phyloP scores from a whole-genome alignment of 768 basidiomycete species.

The Hygrophorus pudorinus region DNA sequence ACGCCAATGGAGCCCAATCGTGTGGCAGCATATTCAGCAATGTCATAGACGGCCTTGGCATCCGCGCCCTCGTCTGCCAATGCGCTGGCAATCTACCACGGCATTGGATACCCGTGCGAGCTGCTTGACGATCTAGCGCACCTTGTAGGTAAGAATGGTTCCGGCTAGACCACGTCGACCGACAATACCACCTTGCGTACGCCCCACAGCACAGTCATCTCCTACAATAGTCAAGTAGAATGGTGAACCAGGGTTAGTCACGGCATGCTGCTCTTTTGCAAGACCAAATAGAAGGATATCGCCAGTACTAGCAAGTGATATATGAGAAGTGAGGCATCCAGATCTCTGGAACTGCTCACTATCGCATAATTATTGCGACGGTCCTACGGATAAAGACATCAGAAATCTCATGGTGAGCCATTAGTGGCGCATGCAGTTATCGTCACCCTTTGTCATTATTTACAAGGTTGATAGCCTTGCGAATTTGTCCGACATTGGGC shows the following conservation, averaged over 20 bases:
- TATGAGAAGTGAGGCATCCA: too few species aligned
- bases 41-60: conserved; percentile 57
- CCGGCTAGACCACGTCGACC: conserved; percentile 80
- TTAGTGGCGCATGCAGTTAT: too few species aligned
- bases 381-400: too few species aligned
- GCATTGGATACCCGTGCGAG: too few species aligned
- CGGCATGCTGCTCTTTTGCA: conserved; percentile 76
- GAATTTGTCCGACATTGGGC: conserved; percentile 79
- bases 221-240: conserved; percentile 78
- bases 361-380: conserved; percentile 67
- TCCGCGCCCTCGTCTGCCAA: conserved; percentile 56
- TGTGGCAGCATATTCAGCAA: conserved; percentile 57
- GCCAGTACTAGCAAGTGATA: conserved; percentile 37
- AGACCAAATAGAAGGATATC: conserved; percentile 89
- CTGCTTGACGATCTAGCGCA: too few species aligned
- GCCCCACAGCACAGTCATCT: conserved; percentile 85
- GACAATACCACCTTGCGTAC: conserved; percentile 72
- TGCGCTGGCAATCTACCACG: conserved; percentile 60
- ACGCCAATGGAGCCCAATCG: conserved; percentile 76
- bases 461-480: conserved; percentile 68
- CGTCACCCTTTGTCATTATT: conserved; percentile 59
- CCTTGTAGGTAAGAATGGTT: conserved; percentile 76
- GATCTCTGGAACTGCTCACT: conserved; percentile 33
- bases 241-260: conserved; percentile 55
- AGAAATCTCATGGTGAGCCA: too few species aligned